Evolutionary conservation across 805 yeast species (phyloP).

Genomic region (Kodamaea sagamina): DNA sequence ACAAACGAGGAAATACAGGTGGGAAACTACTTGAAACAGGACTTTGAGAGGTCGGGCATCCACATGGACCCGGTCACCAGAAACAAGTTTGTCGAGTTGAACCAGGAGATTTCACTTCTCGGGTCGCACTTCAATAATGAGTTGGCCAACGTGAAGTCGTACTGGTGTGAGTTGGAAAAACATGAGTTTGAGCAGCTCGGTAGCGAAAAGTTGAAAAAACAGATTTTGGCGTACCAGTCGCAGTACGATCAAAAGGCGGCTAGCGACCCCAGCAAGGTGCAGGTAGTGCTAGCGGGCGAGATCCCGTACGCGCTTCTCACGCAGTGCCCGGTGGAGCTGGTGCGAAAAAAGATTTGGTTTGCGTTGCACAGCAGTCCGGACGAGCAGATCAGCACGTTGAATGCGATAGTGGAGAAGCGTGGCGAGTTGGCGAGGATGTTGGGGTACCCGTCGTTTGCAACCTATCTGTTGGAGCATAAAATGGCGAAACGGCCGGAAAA

Average conservation of each 20-base stretch:
- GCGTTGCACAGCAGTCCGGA: conserved; percentile 66
- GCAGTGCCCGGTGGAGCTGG: conserved; percentile 52
- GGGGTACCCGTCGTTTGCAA: conserved; percentile 69
- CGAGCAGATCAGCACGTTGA: conserved; percentile 61
- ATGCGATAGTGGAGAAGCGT: conserved; percentile 61
- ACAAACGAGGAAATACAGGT: conserved; percentile 77
- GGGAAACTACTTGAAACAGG: conserved; percentile 76
- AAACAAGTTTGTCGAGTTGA: conserved; percentile 69
- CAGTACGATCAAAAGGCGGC: conserved; percentile 19
- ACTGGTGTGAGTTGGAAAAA: conserved; percentile 38
- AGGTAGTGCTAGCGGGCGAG: conserved; percentile 52
- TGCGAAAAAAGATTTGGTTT: conserved; percentile 73
- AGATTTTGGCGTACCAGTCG: conserved; percentile 30
- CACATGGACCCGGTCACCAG: conserved; percentile 69
- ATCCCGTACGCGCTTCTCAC: conserved; percentile 66
- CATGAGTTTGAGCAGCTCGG: conserved; percentile 33
- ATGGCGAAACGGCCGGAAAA: conserved; percentile 84
- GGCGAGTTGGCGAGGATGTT: conserved; percentile 70
- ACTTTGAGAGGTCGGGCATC: conserved; percentile 89
- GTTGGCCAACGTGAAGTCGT: conserved; percentile 35
- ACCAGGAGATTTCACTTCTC: conserved; percentile 75
- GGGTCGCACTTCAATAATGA: conserved; percentile 77
- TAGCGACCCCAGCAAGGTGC: conserved; percentile 13
- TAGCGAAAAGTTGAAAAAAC: conserved; percentile 23
- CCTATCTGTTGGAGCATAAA: conserved; percentile 83